Evolutionary conservation across 257 asterid genomes (phyloP), one percentile per base, ranked within the genome.

Genomic region (Nicotiana undulata): DNA sequence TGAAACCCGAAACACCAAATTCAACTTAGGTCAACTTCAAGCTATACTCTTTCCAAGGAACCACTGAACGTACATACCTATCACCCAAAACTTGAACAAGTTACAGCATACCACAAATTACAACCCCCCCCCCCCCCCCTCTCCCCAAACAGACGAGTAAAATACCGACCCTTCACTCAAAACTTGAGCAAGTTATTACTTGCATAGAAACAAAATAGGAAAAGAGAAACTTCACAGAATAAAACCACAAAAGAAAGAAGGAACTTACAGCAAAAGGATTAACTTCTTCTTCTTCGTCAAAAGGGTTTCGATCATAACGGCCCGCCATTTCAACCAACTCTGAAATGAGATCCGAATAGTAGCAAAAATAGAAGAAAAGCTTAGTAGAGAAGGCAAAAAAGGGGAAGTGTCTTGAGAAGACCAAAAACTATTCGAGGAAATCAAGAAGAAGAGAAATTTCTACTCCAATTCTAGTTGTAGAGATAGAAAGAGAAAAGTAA

Each of bases 211-310:
- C 13, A 70, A 70, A 70, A 44, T 12, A 72, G 40, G 24, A 24
- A 74, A n/a, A 24, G 3, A 24, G 61, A 9, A 44, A 40, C 32
- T 56, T 77, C 31, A 28, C 28, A 59, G 15, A 56, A 53, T 32
- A 56, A 77, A 18, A 31, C 65, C 53, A 0, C 49, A 74, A 60
- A 56, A 17, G 0, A 22, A 28, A 24, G 31, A 32, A 66, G 15
- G 46, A 61, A 46, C 77, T 76, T 75, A 82, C 84, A 46, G 84
- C 81, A 40, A 82, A 82, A 34, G 84, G 84, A 28, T 82, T 82
- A 63, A 82, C 84, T 61, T 76, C 81, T 29, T 81, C 80, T 32
- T 81, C 84, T 60, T 81, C 84, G n/a, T 81, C 84, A 22, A 81
- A 81, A 46, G 84, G 84, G 59, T 81, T 81, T 9, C 31, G 46